Percentiles rank a stretch among this genome's conserved stretches.
These are phyloP conservation scores for Mortierella sp. DNA, from an alignment of 371 early-diverging fungal species.

Conservation along the genomic window DNA sequence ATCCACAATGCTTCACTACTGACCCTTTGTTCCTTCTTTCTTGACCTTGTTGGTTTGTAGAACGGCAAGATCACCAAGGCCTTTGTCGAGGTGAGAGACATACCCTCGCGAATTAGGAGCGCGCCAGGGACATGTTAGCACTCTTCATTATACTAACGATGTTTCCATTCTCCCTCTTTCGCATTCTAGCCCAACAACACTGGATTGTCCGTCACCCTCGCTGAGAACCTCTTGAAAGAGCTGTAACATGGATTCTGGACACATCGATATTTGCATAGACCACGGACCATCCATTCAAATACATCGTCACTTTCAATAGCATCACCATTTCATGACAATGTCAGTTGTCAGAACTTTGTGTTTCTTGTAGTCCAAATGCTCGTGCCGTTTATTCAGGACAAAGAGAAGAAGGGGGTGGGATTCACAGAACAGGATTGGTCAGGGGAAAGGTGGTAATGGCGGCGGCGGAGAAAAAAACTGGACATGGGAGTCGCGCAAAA, in stretches of 20 bases:
- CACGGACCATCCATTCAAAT: too few species aligned
- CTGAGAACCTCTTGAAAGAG: constrained; percentile 64
- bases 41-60: constrained; percentile 11
- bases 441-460: neutral
- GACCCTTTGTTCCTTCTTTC: neutral
- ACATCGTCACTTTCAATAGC: neutral
- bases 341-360: neutral
- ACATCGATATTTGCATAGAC: too few species aligned
- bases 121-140: neutral
- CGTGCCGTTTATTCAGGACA: neutral
- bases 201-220: constrained; percentile 67
- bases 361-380: neutral
- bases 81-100: constrained; percentile 54
- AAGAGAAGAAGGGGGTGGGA: neutral
- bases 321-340: neutral
- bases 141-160: neutral
- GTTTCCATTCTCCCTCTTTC: neutral
- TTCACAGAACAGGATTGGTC: neutral
- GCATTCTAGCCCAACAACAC: constrained; percentile 66
- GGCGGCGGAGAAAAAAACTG: neutral
- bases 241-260: constrained; percentile 16
- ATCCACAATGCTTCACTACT: neutral
- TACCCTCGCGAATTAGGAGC: neutral
- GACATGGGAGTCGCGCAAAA: neutral
- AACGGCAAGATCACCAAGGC: constrained; percentile 56